Evolutionary conservation across 345 rosid species (phyloP), one percentile per base, ranked within the genome.

Genomic region (Melastoma malabathricum): DNA sequence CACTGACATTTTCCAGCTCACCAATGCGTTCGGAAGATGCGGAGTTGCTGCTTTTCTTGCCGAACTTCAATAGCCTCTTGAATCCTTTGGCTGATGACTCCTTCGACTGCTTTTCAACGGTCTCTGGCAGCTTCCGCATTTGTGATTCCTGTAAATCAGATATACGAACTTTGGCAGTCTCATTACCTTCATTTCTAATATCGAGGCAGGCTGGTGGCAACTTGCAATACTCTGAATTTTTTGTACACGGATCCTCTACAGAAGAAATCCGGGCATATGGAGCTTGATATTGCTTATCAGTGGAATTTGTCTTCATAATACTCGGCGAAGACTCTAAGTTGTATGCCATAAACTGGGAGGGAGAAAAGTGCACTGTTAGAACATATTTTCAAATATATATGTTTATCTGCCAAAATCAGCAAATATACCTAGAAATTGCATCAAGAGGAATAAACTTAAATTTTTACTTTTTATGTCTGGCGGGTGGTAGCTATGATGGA

Each of bases 191-290:
- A 34, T 59, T 66, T 50, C 52, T 64, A 48, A 59, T 59, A 48
- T 63, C 72, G 47, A 61, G 17, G 75, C 62, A 71, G 25, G 65
- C 38, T 41, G 79, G 63, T 38, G 80, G 74, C 48, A 76, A 85
- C 78, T 68, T 73, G 44, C 79, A 78, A 64, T 64, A 69, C 47
- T 75, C 84, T 1, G 77, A 69, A 53, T 75, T 69, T 54, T 50
- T 55, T 46, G 80, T 79, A 51, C 73, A 61, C 46, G 87, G 78
- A 63, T 82, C 74, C 71, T 87, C 89, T 51, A 82, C 46, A 60
- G 89, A 92, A 66, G 96, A 86, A 62, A 72, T 68, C 13, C 86
- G 77, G 62, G 89, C 96, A 71, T 64, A 69, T 14, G 96, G 88
- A 47, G 95, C 77, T 60, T 67, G 73, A 71, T 77, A 75, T 56